Base-by-base conservation (phyloP, 2,329 filamentous ascomycete genomes). In the Monosporascus sp. region DNA sequence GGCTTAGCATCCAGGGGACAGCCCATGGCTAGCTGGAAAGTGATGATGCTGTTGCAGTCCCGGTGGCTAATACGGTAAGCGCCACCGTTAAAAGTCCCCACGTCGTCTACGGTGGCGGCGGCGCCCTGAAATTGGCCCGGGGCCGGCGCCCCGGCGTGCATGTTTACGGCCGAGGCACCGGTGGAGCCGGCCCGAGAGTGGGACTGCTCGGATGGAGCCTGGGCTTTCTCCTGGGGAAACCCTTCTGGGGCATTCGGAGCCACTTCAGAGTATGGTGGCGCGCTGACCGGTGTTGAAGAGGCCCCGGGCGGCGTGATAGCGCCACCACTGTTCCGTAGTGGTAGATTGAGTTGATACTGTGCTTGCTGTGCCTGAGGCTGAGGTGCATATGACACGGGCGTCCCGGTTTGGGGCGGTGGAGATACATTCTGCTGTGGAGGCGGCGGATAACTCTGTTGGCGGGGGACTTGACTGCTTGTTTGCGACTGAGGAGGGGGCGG, bases 21-120 rank as follows among this genome's bases (percentile, higher is more conserved):
- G 2, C 91, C 91, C 69, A 94, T 88, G 14, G 93, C 93, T 46
- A 97, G 74, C 70, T 97, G 93, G 22, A 97, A 72, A 0, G 92
- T 97, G 57, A 97, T 72, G 60, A 97, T 87, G 1, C 89, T 91
- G 69, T 97, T 99, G 54, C 84, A 87, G 70, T 97, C 91, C 22
- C 94, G 81, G 67, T 99, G 94, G 65, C 89, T 94, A 67, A 97
- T 91, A 44, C 94, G 82, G 69, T 93, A 99, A 66, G 89, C 93
- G 14, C 94, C 94, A 17, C 94, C 94, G 68, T 97, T 97, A 77
- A 97, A 99, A 0, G 88, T 94, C n/a, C 94, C 94, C 2, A 96
- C 84, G 62, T 96, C 92, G 69, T 97, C 94, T 31, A 84, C 77
- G 1, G 81, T 79, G 1, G 86, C 75, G 35, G 72, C 72, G 0